Percentiles rank a stretch among this genome's conserved stretches.
These are phyloP conservation scores for Inosperma sp. DNA, from an alignment of 768 basidiomycete species.

Conservation along the genomic window DNA sequence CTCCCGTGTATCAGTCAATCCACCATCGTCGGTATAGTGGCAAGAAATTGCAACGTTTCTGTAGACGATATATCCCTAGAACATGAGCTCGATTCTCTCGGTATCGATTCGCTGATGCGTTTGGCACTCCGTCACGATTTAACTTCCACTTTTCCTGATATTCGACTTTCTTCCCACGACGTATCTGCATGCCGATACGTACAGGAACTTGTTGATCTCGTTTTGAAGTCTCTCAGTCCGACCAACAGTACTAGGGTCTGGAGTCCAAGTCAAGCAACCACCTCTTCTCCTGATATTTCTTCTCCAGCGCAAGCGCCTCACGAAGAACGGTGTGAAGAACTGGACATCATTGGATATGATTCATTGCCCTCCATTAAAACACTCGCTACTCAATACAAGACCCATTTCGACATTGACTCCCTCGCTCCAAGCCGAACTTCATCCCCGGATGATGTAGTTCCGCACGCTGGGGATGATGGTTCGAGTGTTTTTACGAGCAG, in stretches of 20 bases:
- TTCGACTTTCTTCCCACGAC: not conserved
- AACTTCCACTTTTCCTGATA: slow-evolving; percentile 30
- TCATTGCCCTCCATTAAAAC: no score
- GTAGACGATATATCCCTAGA: slow-evolving; percentile 31
- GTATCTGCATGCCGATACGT: not conserved
- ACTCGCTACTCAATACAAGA: no score
- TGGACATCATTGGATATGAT: no score
- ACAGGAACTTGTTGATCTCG: not conserved
- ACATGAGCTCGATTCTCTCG: slow-evolving; percentile 47
- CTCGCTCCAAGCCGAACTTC: no score
- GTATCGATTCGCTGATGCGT: slow-evolving; percentile 31
- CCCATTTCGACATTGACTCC: no score
- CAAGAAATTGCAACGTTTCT: slow-evolving; percentile 40
- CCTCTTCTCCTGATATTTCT: no score
- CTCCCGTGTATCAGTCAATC: slow-evolving; percentile 11
- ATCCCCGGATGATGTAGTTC: not conserved
- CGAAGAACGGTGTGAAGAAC: no score
- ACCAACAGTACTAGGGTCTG: no score
- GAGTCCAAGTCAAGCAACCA: no score
- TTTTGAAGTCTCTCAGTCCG: not conserved
- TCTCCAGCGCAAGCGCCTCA: no score
- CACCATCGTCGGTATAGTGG: slow-evolving; percentile 34
- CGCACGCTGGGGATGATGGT: not conserved
- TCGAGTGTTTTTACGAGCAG: not conserved
- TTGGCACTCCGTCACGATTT: slow-evolving; percentile 49